Base-by-base conservation (phyloP, 2,329 filamentous ascomycete species). In the Fonsecaea nubica region DNA sequence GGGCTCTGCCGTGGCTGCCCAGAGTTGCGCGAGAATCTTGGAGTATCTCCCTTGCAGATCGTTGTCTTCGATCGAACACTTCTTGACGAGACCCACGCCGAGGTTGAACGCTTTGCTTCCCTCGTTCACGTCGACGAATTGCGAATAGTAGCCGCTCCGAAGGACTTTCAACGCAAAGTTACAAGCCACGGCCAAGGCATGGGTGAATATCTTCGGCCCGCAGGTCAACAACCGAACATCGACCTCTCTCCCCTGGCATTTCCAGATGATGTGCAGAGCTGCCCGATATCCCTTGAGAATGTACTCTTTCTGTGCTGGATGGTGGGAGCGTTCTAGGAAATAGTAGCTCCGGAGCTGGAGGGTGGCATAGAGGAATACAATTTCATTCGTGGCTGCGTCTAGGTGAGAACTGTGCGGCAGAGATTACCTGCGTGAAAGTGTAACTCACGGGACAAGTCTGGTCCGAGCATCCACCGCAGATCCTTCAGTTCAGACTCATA, bases 11-110 rank as follows among this genome's bases (percentile, higher is more conserved):
- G 33, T 80, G 78, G 48, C 79, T 80, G 68, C 85, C 87, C 87
- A 90, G 59, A 90, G 82, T 72, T 89, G 87, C 2, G 87, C 86
- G 36, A 90, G 78, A 2, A 89, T 87, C 75, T 89, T 87, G 0
- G 87, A 87, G 30, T 90, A 79, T 32, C 88, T 85, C 71, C 87
- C 85, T 1, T 86, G 83, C 0, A 90, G 81, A 72, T 90, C 88
- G 72, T 90, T 89, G 59, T 80, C 83, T 52, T 82, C 81, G 0
- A 89, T 85, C 25, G 86, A 88, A 32, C 88, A 85, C 45, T 82
- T 82, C 35, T 87, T 82, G 33, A 89, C 80, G n/a, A 52, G 15
- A 25, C 58, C 21, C 9, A 60, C 18, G 10, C 58, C 45, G 15
- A 60, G 40, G 18, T 60, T 60, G 58, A 60, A 60, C 30, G 42